Percentiles rank a stretch among this genome's conserved stretches.
Evolutionary conservation across 2,329 filamentous ascomycete species (phyloP).

Genomic region (Ophiostoma quercus): DNA sequence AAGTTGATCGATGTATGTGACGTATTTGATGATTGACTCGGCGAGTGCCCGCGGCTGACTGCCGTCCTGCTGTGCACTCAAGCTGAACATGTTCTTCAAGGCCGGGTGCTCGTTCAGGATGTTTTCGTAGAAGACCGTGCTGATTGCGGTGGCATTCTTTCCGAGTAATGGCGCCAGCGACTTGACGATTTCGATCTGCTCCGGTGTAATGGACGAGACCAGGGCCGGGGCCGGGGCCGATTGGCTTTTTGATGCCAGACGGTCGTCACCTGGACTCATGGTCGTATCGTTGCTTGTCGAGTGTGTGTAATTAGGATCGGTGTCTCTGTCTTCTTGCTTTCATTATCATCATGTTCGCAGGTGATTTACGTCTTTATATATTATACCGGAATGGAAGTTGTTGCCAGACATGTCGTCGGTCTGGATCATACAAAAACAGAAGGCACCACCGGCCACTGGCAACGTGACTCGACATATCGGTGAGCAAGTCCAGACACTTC

Average conservation of each 20-base stretch:
- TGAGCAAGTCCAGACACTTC: background rate
- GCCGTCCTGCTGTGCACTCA: slow-evolving; percentile 59
- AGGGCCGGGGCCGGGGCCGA: background rate
- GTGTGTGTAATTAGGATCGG: background rate
- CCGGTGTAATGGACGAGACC: slow-evolving; percentile 46
- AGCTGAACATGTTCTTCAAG: slow-evolving; percentile 66
- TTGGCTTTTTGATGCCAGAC: too few species aligned
- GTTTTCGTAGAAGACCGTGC: slow-evolving; percentile 65
- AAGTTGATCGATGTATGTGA: slow-evolving; percentile 61
- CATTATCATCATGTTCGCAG: background rate
- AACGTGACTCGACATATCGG: background rate
- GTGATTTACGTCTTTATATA: background rate
- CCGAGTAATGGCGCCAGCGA: slow-evolving; percentile 68
- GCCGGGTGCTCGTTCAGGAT: slow-evolving; percentile 60
- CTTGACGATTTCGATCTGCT: slow-evolving; percentile 68
- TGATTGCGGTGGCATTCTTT: slow-evolving; percentile 63
- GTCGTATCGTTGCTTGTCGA: background rate
- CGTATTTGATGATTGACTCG: slow-evolving; percentile 64
- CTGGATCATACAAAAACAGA: background rate
- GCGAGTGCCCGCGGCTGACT: slow-evolving; percentile 67
- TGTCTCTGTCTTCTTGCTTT: background rate
- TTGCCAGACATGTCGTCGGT: background rate
- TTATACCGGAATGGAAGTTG: background rate
- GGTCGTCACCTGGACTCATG: background rate
- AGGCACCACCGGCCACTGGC: background rate